phyloP scores from a whole-genome alignment of 164 flowering plant genomes.

The Vitis amurensis region DNA sequence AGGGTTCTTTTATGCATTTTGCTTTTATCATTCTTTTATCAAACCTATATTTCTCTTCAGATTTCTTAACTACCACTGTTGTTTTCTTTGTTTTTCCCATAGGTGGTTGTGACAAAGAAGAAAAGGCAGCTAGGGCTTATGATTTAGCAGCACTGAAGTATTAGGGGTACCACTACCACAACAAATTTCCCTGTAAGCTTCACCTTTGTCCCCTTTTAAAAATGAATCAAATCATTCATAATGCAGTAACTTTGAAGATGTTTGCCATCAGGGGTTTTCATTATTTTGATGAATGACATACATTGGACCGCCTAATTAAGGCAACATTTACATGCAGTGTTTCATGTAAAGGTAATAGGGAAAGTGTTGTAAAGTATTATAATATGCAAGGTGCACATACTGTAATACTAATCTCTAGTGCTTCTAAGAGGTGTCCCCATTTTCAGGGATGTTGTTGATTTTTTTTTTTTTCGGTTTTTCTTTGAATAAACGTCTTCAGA shows the following conservation, averaged over 20 bases:
- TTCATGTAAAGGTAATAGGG: background rate
- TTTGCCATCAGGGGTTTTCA: background rate
- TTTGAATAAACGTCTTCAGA: conserved; percentile 31
- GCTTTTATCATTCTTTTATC: background rate
- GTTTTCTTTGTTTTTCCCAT: background rate
- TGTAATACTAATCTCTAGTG: background rate
- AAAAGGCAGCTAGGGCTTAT: conserved; percentile 92
- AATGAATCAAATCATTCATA: background rate
- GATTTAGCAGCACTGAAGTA: conserved; percentile 95
- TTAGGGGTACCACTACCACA: conserved; percentile 93
- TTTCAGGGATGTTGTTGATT: background rate
- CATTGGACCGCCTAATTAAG: background rate
- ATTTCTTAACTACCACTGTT: background rate
- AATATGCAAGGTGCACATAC: background rate
- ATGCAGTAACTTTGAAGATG: background rate
- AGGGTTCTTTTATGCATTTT: background rate
- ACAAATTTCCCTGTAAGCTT: conserved; percentile 77
- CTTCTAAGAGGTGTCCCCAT: background rate
- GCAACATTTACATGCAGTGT: background rate
- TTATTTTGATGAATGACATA: background rate
- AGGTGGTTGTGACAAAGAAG: conserved; percentile 99
- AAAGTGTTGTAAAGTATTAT: background rate
- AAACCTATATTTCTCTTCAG: background rate
- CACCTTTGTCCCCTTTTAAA: background rate
- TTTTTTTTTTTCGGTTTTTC: background rate